These are phyloP conservation scores for Picea abies DNA, from an alignment of 83 land plant species.

Conservation along the genomic window DNA sequence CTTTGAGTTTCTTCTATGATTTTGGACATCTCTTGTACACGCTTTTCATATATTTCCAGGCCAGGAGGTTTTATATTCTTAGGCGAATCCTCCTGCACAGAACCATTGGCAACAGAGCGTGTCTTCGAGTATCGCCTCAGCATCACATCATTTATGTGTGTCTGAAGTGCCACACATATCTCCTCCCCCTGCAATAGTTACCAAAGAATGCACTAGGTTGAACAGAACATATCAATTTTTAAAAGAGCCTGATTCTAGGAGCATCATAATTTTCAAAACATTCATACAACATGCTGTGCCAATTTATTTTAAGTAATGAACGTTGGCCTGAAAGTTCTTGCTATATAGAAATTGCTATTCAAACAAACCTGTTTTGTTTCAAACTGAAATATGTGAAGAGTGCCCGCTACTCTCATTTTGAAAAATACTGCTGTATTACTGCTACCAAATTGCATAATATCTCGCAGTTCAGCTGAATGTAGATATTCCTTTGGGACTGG, in stretches of 20 bases:
- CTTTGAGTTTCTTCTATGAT: conserved; percentile 87
- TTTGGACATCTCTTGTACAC: conserved; percentile 78
- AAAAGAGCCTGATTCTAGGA: background rate
- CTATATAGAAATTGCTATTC: background rate
- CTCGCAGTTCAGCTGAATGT: conserved; percentile 97
- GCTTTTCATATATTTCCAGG: conserved; percentile 85
- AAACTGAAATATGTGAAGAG: conserved; percentile 96
- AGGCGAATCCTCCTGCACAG: conserved; percentile 54
- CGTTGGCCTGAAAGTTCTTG: background rate
- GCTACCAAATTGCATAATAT: conserved; percentile 99
- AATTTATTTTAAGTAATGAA: background rate
- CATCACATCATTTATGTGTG: conserved; percentile 99
- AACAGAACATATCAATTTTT: background rate
- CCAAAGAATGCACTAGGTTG: conserved; percentile 4
- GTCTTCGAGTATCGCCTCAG: conserved; percentile 92
- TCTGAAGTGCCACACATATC: conserved; percentile 99
- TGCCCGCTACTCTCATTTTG: conserved; percentile 99
- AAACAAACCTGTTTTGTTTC: conserved; percentile 95
- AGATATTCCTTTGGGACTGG: conserved; percentile 99
- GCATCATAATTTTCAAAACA: background rate
- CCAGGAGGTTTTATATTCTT: conserved; percentile 60
- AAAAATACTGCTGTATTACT: conserved; percentile 98
- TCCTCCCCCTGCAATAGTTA: conserved; percentile 85
- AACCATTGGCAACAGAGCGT: conserved; percentile 67
- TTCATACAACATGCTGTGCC: background rate